phyloP scores from a whole-genome alignment of 208 protist genomes.

The Balamuthia mandrillaris region DNA sequence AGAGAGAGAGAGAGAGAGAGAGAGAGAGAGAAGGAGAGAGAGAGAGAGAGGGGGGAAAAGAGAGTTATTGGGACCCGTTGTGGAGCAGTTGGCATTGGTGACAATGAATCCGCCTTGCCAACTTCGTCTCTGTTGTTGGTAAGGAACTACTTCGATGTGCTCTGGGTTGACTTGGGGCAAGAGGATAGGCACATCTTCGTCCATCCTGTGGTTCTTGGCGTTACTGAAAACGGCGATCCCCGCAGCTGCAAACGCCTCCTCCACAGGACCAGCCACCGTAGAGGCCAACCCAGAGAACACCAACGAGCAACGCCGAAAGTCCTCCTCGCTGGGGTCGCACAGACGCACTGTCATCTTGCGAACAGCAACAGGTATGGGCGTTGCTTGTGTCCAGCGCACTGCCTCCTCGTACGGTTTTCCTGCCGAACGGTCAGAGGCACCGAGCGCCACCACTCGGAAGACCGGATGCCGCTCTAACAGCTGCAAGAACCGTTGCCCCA shows the following conservation, averaged over 20 bases:
- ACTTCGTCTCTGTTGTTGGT: conserved; percentile 24
- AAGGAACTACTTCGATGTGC: conserved; percentile 49
- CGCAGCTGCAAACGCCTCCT: conserved; percentile 26
- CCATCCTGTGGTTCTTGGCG: conserved; percentile 61
- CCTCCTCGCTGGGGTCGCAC: conserved; percentile 38
- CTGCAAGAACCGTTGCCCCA: conserved; percentile 64
- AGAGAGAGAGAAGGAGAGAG: too few relatives aligned
- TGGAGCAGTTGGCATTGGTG: conserved; percentile 61
- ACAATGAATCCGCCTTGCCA: conserved; percentile 50
- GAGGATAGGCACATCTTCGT: conserved; percentile 59
- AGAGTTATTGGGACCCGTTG: conserved; percentile 46
- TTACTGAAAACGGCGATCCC: conserved; percentile 65
- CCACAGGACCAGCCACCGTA: conserved; percentile 11
- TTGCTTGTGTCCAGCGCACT: conserved; percentile 47
- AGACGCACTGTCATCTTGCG: background rate
- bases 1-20: too few relatives aligned
- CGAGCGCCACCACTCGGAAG: conserved; percentile 44
- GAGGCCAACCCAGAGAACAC: conserved; percentile 61
- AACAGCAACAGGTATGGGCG: conserved; percentile 37
- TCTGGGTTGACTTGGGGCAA: conserved; percentile 56
- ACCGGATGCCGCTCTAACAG: conserved; percentile 54
- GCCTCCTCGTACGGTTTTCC: conserved; percentile 38
- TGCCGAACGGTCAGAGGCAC: conserved; percentile 45
- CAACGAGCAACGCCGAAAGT: conserved; percentile 9
- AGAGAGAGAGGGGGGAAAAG: too few relatives aligned